Conservation (phyloP, 495 filamentous ascomycete genomes). For the Neurospora sp. region DNA sequence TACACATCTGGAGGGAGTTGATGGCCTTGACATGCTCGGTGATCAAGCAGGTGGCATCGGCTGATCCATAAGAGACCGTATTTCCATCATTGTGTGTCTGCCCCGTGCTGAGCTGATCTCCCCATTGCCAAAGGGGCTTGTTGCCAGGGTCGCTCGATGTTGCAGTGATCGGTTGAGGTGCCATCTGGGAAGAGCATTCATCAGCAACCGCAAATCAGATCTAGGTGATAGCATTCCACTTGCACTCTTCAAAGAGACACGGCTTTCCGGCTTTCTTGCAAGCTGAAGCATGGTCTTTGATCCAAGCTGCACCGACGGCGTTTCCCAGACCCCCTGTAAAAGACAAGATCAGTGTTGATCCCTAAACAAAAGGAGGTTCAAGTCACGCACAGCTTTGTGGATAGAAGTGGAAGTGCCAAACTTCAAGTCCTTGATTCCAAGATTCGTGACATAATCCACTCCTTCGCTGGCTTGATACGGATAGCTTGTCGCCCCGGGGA, state of each 20-base stretch:
- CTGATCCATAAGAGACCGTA: conserved; percentile 48
- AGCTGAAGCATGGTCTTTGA: conserved; percentile 45
- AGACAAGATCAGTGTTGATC: background rate
- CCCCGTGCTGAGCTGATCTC: conserved; percentile 42
- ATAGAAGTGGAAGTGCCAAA: conserved; percentile 59
- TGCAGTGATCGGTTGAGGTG: conserved; percentile 29
- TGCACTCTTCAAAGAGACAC: conserved; percentile 52
- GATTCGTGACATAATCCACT: conserved; percentile 47
- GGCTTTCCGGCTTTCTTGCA: conserved; percentile 49
- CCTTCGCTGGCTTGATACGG: conserved; percentile 48
- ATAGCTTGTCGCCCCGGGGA: conserved; percentile 38
- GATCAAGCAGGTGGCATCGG: conserved; percentile 46
- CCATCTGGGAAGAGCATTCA: conserved; percentile 28
- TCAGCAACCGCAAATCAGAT: background rate
- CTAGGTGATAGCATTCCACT: background rate
- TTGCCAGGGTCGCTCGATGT: conserved; percentile 44
- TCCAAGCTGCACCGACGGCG: conserved; percentile 41
- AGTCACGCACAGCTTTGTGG: conserved; percentile 32
- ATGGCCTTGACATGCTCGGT: conserved; percentile 49
- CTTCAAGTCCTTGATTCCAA: conserved; percentile 42
- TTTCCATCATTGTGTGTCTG: conserved; percentile 45
- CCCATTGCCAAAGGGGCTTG: conserved; percentile 53
- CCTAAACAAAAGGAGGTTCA: background rate
- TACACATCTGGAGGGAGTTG: background rate
- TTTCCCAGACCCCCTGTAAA: background rate